These are phyloP conservation scores for Tulasnella sp. DNA, from an alignment of 768 basidiomycete species.

Conservation along the genomic window DNA sequence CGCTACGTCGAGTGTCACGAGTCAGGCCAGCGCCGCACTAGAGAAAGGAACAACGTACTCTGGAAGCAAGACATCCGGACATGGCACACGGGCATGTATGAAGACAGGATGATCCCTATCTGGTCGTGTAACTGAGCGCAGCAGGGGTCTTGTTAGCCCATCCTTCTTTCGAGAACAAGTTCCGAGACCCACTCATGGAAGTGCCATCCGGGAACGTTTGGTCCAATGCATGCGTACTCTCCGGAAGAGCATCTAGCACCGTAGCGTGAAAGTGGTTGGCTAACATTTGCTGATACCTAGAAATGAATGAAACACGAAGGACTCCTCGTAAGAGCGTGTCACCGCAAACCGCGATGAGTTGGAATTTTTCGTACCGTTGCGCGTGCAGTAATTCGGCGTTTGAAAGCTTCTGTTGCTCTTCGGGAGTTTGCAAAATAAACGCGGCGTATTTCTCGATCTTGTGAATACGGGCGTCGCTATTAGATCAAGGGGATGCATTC, in stretches of 20 bases:
- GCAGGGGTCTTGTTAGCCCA: conserved; percentile 15
- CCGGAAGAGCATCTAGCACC: conserved; percentile 76
- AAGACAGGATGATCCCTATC: conserved; percentile 73
- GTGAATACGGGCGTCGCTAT: background rate
- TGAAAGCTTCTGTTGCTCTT: conserved; percentile 70
- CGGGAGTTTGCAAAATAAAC: conserved; percentile 61
- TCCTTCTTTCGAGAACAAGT: background rate
- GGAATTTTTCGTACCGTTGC: conserved; percentile 41
- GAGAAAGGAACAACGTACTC: conserved; percentile 29
- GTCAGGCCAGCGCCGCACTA: background rate
- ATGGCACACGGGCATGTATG: conserved; percentile 64
- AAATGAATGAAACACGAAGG: too few relatives aligned
- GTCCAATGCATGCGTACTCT: conserved; percentile 65
- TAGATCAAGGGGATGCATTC: background rate
- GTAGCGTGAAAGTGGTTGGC: conserved; percentile 73
- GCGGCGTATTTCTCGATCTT: conserved; percentile 88
- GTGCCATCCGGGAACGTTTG: conserved; percentile 72
- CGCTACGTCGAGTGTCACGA: conserved; percentile 37
- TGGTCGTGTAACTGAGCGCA: conserved; percentile 59
- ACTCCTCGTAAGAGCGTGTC: background rate
- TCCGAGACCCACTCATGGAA: conserved; percentile 34
- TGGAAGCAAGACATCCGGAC: conserved; percentile 37
- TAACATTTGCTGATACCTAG: conserved; percentile 65
- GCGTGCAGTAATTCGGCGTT: conserved; percentile 77
- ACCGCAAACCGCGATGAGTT: background rate